These are phyloP conservation scores for Schwanniomyces polymorphus DNA, from an alignment of 805 yeast species.

Conservation along the genomic window DNA sequence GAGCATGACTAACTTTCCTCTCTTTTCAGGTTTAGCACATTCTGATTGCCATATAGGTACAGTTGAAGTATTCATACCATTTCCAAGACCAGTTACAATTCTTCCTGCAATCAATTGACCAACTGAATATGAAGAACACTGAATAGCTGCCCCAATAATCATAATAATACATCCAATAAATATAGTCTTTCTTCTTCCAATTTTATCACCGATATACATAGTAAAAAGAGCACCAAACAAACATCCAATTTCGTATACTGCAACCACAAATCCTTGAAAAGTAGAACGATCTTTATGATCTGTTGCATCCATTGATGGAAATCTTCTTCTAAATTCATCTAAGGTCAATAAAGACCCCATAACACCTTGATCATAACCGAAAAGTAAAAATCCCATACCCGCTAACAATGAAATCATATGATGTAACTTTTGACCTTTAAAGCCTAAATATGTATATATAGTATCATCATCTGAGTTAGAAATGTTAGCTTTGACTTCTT, in stretches of 20 bases:
- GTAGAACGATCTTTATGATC: neutral
- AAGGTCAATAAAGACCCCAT: neutral
- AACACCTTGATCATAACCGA: neutral
- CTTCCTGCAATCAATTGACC: neutral
- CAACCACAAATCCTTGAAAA: neutral
- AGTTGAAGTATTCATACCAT: neutral
- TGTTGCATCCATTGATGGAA: neutral
- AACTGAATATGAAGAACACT: neutral
- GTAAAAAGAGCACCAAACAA: neutral
- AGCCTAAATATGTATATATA: conserved; percentile 3
- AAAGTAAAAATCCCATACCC: conserved; percentile 55
- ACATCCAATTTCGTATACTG: neutral
- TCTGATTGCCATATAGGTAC: neutral
- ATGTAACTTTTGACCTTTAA: conserved; percentile 5
- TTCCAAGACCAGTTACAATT: neutral
- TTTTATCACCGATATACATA: neutral
- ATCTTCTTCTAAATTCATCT: too few relatives aligned
- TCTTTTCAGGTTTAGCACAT: neutral
- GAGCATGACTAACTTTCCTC: neutral
- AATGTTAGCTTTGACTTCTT: neutral
- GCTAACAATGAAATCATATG: conserved; percentile 15
- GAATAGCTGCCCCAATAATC: neutral
- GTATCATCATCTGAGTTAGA: neutral
- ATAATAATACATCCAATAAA: neutral
- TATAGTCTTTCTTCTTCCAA: neutral